Conservation (phyloP, 2,329 filamentous ascomycete genomes). For the Plectosphaerella plurivora region DNA sequence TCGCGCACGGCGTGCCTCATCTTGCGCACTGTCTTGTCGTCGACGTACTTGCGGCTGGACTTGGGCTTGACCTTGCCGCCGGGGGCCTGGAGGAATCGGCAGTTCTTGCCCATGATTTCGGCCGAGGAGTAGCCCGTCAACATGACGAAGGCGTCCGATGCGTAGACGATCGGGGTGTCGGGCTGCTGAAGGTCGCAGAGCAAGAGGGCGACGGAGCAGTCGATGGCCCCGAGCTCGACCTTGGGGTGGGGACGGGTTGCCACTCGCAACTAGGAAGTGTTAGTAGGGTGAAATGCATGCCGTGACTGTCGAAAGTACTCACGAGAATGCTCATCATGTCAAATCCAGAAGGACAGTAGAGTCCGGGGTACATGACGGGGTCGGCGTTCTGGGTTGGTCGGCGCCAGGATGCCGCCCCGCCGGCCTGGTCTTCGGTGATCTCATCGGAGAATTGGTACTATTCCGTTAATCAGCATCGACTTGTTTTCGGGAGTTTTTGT, state of each 20-base stretch:
- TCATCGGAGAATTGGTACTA: constrained; percentile 20
- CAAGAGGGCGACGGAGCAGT: constrained; percentile 78
- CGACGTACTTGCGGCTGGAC: constrained; percentile 59
- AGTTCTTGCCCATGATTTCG: constrained; percentile 77
- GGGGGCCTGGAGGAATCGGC: constrained; percentile 77
- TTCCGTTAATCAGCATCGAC: neutral
- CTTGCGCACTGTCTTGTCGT: constrained; percentile 57
- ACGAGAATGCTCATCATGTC: constrained; percentile 55
- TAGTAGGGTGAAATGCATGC: constrained; percentile 4
- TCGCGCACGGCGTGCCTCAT: constrained; percentile 42
- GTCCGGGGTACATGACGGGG: constrained; percentile 48
- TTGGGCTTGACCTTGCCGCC: constrained; percentile 59
- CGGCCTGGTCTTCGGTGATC: constrained; percentile 10
- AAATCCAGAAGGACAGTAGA: constrained; percentile 51
- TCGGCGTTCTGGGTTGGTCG: constrained; percentile 23
- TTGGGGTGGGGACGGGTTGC: constrained; percentile 67
- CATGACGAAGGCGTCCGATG: constrained; percentile 72
- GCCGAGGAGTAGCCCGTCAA: constrained; percentile 73
- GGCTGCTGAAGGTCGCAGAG: constrained; percentile 73
- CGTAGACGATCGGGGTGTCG: constrained; percentile 79
- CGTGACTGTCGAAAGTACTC: constrained; percentile 15
- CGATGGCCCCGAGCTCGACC: constrained; percentile 76
- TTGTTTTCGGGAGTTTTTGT: neutral
- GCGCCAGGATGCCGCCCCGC: constrained; percentile 8
- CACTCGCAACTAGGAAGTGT: constrained; percentile 48